These are phyloP conservation scores for Saururus chinensis DNA, from an alignment of 164 flowering plant genomes.

Conservation along the genomic window DNA sequence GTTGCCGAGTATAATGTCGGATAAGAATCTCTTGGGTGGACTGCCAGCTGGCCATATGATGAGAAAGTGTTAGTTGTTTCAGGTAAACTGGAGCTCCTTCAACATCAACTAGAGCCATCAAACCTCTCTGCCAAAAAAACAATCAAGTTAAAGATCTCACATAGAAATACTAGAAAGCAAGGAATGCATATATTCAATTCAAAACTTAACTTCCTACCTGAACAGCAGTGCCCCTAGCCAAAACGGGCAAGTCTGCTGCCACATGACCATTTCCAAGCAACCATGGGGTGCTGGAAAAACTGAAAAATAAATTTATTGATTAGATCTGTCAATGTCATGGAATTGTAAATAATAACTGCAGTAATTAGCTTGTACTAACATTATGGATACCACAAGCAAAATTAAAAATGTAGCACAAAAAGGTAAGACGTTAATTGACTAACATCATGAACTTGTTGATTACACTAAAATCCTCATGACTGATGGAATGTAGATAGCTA, in stretches of 20 bases:
- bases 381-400: no score
- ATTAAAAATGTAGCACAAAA: no score
- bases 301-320: conserved; percentile 16
- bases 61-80: conserved; percentile 49
- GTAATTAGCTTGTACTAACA: background rate
- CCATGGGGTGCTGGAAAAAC: conserved; percentile 98
- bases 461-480: no score
- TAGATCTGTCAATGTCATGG: background rate
- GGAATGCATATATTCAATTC: background rate
- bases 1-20: conserved; percentile 71
- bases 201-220: conserved; percentile 12
- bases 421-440: no score
- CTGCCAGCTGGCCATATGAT: conserved; percentile 90
- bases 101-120: conserved; percentile 91
- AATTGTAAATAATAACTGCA: no score
- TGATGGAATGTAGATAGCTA: no score
- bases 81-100: conserved; percentile 87
- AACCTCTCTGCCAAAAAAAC: conserved; percentile 60
- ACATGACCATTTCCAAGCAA: conserved; percentile 45
- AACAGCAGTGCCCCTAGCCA: conserved; percentile 37
- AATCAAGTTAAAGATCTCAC: background rate
- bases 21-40: conserved; percentile 68
- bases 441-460: no score
- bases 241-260: conserved; percentile 60
- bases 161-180: background rate